phyloP scores from a whole-genome alignment of 305 asterid genomes.

The Solanum hybrid region DNA sequence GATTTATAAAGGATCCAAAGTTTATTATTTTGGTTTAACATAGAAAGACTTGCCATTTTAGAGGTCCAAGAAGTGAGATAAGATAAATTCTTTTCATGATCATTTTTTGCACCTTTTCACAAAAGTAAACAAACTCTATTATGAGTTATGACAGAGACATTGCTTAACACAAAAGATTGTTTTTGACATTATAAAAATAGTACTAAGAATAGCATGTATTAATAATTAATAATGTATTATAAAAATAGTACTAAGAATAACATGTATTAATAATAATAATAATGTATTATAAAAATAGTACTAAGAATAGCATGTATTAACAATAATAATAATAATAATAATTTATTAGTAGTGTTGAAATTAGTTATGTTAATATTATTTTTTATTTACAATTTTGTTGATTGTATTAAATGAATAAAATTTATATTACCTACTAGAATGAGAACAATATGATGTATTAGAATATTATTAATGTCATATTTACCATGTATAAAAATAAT shows the following conservation, averaged over 20 bases:
- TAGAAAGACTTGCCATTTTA: background rate
- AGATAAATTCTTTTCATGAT: slow-evolving; percentile 1
- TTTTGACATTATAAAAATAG: background rate
- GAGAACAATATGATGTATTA: background rate
- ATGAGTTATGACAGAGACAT: background rate
- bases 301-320: background rate
- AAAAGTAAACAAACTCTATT: background rate
- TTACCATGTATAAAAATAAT: background rate
- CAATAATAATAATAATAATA: no score
- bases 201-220: background rate
- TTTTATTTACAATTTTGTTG: background rate
- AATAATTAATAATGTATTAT: background rate
- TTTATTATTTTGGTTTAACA: background rate
- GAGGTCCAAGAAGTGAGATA: background rate
- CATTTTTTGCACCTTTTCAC: background rate
- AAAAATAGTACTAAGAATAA: background rate
- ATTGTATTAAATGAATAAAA: background rate
- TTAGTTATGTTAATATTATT: background rate
- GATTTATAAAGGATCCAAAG: slow-evolving; percentile 9
- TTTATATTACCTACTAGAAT: background rate
- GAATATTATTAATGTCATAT: background rate
- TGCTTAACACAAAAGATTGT: slow-evolving; percentile 1
- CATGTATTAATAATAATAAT: no score
- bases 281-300: background rate
- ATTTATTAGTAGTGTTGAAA: background rate